phyloP scores from a whole-genome alignment of 495 filamentous ascomycete species.

The Talaromyces stipitatus region DNA sequence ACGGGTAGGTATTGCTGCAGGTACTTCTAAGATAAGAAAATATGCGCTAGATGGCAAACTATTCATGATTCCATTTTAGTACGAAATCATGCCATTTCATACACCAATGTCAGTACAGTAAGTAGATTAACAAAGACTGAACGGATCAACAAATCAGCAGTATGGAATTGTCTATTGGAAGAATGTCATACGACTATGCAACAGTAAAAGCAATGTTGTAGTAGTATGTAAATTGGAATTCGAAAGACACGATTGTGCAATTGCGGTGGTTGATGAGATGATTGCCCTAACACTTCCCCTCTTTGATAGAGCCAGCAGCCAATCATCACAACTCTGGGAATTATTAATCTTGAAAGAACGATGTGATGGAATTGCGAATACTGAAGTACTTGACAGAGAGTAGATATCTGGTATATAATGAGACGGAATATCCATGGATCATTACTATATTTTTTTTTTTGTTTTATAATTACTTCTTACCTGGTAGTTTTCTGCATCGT shows the following conservation, averaged over 20 bases:
- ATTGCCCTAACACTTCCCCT: slow-evolving; percentile 22
- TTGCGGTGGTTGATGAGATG: slow-evolving; percentile 28
- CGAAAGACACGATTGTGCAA: slow-evolving; percentile 11
- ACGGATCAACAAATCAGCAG: background rate
- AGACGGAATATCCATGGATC: too few relatives aligned
- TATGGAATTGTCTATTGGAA: background rate
- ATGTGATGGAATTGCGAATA: background rate
- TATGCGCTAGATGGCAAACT: background rate
- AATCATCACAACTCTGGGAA: background rate
- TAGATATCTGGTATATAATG: too few relatives aligned
- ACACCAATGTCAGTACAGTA: background rate
- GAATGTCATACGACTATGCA: background rate
- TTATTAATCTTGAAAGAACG: background rate
- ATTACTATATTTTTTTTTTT: too few relatives aligned
- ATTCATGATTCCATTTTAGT: background rate
- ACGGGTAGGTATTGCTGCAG: background rate
- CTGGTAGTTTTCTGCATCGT: background rate
- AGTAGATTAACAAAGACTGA: background rate
- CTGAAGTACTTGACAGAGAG: too few relatives aligned
- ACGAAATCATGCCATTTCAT: background rate
- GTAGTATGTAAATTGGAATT: background rate
- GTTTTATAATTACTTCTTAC: background rate
- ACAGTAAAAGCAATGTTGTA: background rate
- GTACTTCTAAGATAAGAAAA: background rate
- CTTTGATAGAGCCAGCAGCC: slow-evolving; percentile 6